Conservation (phyloP, 2,329 filamentous ascomycete species). For the Fusarium sp. region DNA sequence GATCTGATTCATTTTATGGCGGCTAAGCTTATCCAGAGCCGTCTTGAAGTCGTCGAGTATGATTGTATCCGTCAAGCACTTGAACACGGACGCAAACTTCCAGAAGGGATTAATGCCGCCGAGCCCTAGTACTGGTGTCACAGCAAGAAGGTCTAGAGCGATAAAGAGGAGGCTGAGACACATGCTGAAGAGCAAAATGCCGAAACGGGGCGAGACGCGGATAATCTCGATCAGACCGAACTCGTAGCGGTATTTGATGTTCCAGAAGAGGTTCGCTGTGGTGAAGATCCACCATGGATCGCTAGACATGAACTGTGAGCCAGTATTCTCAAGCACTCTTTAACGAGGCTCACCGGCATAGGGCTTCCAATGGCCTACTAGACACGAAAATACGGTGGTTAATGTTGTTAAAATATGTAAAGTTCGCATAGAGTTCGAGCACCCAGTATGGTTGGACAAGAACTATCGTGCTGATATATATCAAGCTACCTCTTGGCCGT, state of each 20-base stretch:
- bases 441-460: conserved; percentile 73
- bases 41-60: conserved; percentile 78
- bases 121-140: conserved; percentile 62
- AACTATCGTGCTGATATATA: conserved; percentile 70
- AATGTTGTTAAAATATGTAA: conserved; percentile 70
- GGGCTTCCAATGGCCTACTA: conserved; percentile 69
- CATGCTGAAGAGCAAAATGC: conserved; percentile 71
- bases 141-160: conserved; percentile 69
- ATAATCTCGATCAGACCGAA: conserved; percentile 69
- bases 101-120: conserved; percentile 33
- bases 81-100: conserved; percentile 50
- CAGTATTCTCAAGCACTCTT: not conserved
- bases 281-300: conserved; percentile 79
- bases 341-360: conserved; percentile 60
- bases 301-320: conserved; percentile 41
- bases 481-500: conserved; percentile 57
- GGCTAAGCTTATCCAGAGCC: conserved; percentile 52
- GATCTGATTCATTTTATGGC: conserved; percentile 26
- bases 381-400: conserved; percentile 63
- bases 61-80: conserved; percentile 75
- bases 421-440: conserved; percentile 74
- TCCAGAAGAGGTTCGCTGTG: conserved; percentile 68
- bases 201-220: conserved; percentile 72
- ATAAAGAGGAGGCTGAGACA: conserved; percentile 70
- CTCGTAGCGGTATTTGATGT: conserved; percentile 72